Percentiles rank a stretch among this genome's conserved stretches.
Evolutionary conservation across 2,329 filamentous ascomycete species (phyloP).

Genomic region (Fusarium clavum): DNA sequence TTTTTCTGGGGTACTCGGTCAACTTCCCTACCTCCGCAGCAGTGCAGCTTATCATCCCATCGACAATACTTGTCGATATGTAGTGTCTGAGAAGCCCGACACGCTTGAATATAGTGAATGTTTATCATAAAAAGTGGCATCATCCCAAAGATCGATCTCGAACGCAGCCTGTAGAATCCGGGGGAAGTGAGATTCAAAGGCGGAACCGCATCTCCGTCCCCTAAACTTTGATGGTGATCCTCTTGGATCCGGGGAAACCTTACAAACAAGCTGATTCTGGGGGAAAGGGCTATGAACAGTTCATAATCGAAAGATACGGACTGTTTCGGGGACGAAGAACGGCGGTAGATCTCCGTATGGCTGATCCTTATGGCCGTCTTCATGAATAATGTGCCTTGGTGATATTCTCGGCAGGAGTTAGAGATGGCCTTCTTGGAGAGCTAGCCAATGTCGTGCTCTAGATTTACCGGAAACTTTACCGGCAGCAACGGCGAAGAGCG

Average conservation of each 20-base stretch:
- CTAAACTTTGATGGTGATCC: neutral
- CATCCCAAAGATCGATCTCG: slow-evolving; percentile 20
- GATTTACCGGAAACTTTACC: slow-evolving; percentile 11
- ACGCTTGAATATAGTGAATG: neutral
- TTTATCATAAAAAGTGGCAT: slow-evolving; percentile 2
- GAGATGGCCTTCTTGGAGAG: neutral
- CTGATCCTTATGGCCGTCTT: neutral
- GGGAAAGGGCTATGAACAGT: neutral
- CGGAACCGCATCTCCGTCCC: slow-evolving; percentile 23
- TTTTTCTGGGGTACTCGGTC: neutral
- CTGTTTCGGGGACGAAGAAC: neutral
- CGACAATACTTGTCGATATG: neutral
- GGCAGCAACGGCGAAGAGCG: slow-evolving; percentile 13
- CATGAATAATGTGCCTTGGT: neutral
- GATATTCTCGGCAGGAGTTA: neutral
- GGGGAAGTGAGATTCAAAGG: slow-evolving; percentile 11
- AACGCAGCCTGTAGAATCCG: neutral
- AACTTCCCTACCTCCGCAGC: slow-evolving; percentile 13
- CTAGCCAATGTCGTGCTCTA: neutral
- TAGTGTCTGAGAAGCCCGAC: neutral
- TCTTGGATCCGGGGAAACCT: neutral
- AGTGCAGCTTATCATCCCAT: neutral
- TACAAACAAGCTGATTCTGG: neutral
- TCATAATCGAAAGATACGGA: neutral
- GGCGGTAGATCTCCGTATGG: slow-evolving; percentile 17